Conservation (phyloP, 768 basidiomycete species). For the Russula emetica region DNA sequence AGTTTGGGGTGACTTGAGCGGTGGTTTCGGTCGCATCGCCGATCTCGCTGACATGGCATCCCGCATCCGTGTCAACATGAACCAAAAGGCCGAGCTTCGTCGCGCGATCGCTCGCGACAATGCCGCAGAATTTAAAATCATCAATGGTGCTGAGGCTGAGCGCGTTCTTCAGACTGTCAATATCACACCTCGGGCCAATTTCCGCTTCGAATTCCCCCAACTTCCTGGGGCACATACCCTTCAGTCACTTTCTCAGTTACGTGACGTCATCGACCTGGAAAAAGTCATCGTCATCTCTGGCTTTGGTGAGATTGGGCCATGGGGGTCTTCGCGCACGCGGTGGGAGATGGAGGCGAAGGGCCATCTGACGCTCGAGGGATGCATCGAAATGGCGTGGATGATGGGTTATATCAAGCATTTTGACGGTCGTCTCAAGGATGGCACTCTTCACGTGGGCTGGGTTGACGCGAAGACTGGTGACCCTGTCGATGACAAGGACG, state of each 20-base stretch:
- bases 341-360: slow-evolving; percentile 99
- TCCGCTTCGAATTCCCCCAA: slow-evolving; percentile 90
- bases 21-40: slow-evolving; percentile 95
- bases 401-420: slow-evolving; percentile 99
- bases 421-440: slow-evolving; percentile 92
- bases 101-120: slow-evolving; percentile 93
- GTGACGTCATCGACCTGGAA: slow-evolving; percentile 88
- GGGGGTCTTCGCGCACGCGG: slow-evolving; percentile 95
- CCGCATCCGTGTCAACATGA: slow-evolving; percentile 76
- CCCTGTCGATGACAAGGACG: slow-evolving; percentile 97
- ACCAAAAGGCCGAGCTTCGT: slow-evolving; percentile 86
- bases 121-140: slow-evolving; percentile 89
- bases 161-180: slow-evolving; percentile 87
- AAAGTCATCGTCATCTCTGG: slow-evolving; percentile 96
- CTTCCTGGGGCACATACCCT: slow-evolving; percentile 72
- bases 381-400: slow-evolving; percentile 99
- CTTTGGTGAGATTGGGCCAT: slow-evolving; percentile 95
- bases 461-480: slow-evolving; percentile 91
- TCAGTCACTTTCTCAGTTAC: slow-evolving; percentile 70
- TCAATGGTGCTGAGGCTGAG: slow-evolving; percentile 89
- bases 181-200: slow-evolving; percentile 95
- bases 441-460: slow-evolving; percentile 94
- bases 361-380: slow-evolving; percentile 95
- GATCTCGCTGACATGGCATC: slow-evolving; percentile 90
- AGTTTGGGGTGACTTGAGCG: slow-evolving; percentile 98